Evolutionary conservation across 108 stramenopile genomes (phyloP).

Genomic region (Aurantiochytrium sp.): DNA sequence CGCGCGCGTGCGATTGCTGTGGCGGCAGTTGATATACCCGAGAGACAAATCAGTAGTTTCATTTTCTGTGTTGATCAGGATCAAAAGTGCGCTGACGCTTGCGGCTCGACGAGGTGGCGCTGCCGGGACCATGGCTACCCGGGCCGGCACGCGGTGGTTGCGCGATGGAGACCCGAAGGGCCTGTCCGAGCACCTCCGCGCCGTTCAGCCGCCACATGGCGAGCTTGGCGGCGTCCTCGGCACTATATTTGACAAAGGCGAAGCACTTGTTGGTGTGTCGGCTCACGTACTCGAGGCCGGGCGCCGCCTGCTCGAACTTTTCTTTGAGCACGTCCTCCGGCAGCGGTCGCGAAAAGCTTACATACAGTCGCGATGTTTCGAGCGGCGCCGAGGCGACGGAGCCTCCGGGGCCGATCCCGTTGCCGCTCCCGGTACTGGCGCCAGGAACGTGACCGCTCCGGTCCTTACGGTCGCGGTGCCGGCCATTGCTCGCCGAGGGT

Average conservation of each 20-base stretch:
- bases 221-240: background rate
- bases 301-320: background rate
- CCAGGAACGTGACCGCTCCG: no score
- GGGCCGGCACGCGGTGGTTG: background rate
- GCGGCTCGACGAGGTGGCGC: background rate
- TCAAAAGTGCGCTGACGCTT: background rate
- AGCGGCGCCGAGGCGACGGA: background rate
- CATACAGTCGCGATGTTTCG: background rate
- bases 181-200: background rate
- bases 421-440: no score
- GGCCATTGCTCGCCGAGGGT: no score
- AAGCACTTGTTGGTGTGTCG: background rate
- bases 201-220: conserved; percentile 16
- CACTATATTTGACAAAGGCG: conserved; percentile 20
- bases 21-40: no score
- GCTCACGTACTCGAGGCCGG: conserved; percentile 13
- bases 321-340: conserved; percentile 6
- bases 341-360: background rate
- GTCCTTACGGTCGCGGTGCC: no score
- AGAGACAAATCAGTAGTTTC: no score
- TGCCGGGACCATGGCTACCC: background rate
- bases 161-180: background rate
- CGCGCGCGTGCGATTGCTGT: no score
- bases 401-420: no score
- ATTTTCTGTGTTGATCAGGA: background rate